Evolutionary conservation across 1,284 basidiomycete genomes (phyloP), one percentile per base, ranked within the genome.

Genomic region (Stygiomarasmius scandens): DNA sequence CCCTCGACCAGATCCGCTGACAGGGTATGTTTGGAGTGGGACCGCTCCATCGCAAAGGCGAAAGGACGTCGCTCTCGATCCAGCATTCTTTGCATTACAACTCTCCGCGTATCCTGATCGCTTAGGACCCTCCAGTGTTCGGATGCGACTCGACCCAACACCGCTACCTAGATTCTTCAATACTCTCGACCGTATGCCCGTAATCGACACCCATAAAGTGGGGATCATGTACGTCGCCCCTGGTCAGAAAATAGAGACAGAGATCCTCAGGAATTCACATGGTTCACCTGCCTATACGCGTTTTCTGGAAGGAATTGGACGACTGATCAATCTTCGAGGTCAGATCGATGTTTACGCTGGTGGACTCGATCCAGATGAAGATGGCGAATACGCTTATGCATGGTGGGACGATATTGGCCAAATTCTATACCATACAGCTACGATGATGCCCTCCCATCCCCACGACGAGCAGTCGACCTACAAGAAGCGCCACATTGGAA

Each of bases 321-420:
- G 92, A 44, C 78, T 99, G 51, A 92, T 98, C 70, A 86, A 92
- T 60, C 80, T 98, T n/a, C 89, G 93, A 27, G 94, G 92, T 4
- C 94, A 96, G 73, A 81, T 88, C 11, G 95, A 98, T 68, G 88
- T 98, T n/a, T 98, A 96, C 72, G 92, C 90, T 1, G 96, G 96
- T 25, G 95, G 95, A 1, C 80, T 99, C 29, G 91, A 96, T 70
- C 86, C 91, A 4, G 87, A 92, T 62, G 87, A 90, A 65, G 95
- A 98, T 70, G 87, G 91, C 22, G 94, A 98, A 72, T 96, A 95
- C 67, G 92, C 95, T 0, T 99, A 99, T 68, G 95, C 96, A 0
- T 99, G 96, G 96, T 96, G 95, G 90, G 95, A 99, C 72, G 95
- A 98, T 67, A 96, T 98, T 46, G 89, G 91, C 16, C 97, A 99